Evolutionary conservation across 768 basidiomycete genomes (phyloP), one percentile per base, ranked within the genome.

Genomic region (Suillus bovinus): DNA sequence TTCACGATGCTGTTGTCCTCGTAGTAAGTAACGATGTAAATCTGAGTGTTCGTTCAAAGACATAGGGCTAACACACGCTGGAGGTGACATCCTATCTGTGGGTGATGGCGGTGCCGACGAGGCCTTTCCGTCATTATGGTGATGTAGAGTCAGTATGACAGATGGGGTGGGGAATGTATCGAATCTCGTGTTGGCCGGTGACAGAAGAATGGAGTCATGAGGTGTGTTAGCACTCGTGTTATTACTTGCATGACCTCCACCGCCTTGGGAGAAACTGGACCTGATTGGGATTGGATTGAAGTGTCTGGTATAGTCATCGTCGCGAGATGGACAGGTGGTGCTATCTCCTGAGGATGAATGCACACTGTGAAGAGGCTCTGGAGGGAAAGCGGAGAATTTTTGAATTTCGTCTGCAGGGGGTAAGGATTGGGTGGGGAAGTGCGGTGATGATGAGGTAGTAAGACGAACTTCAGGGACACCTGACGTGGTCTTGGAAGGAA

Each of bases 131-230:
- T 29, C 24, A 38, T 56, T 24, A 17, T 56, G 24, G 38, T 27
- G 36, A 56, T 56, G 55, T 1, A 6, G 10, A 27, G 55, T 56
- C 11, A 56, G 36, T 39, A 56, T 39, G 20, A 52, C 55, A 56
- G 55, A 56, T 39, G 55, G 55, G 1, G 55, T 56, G 20, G 55
- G 24, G 24, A 36, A 56, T 11, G 24, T 38, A 13, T 27, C 24
- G 13, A 16, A 16, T 3, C 17, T 11, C 27, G 55, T 39, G 17
- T 5, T 13, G 8, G 55, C 24, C 3, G 36, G 17, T 39, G 54
- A 38, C 16, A 39, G 5, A 39, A 39, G 38, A 29, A 39, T 27
- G 55, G 38, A 56, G 36, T 52, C 38, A 13, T 3, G 50, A 52
- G 31, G 50, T 13, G 20, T 31, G 31, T 31, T 31, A 20, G 29